A percentile compares a stretch with the other conserved stretches of the same genome.
phyloP scores from a whole-genome alignment of 2,329 filamentous ascomycete genomes.

The Clarireedia homoeocarpa region DNA sequence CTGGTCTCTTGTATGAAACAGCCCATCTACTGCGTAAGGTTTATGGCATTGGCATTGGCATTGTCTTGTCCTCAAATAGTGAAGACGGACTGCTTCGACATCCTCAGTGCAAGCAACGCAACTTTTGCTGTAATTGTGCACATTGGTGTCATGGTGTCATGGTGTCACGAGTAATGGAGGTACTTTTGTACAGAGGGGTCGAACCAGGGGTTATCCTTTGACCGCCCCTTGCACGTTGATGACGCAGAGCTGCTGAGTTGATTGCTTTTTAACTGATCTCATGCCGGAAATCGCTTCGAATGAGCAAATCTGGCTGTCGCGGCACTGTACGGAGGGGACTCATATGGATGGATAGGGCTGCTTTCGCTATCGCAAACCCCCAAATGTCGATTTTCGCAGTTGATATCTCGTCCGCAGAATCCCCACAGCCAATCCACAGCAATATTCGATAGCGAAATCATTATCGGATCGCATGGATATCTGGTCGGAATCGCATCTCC shows the following conservation, averaged over 20 bases:
- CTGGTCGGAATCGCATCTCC: neutral
- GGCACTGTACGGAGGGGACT: neutral
- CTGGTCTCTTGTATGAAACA: too few relatives aligned
- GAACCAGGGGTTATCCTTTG: neutral
- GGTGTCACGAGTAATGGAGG: neutral
- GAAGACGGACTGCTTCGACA: too few relatives aligned
- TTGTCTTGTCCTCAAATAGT: too few relatives aligned
- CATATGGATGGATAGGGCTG: too few relatives aligned
- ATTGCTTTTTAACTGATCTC: neutral
- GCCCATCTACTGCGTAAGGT: too few relatives aligned
- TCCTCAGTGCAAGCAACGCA: neutral
- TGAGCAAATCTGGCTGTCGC: neutral
- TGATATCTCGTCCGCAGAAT: too few relatives aligned
- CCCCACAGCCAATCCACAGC: neutral
- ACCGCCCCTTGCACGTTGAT: neutral
- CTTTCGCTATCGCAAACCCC: too few relatives aligned
- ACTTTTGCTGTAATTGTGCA: neutral
- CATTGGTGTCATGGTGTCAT: neutral
- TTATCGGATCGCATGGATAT: neutral
- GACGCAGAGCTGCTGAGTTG: neutral
- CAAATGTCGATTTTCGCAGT: too few relatives aligned
- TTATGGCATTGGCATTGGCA: too few relatives aligned
- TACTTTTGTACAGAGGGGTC: neutral
- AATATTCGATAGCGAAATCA: neutral
- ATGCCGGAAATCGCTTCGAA: neutral